phyloP scores from a whole-genome alignment of 192 early-diverging fungal species.

The Spizellomyces punctatus region DNA sequence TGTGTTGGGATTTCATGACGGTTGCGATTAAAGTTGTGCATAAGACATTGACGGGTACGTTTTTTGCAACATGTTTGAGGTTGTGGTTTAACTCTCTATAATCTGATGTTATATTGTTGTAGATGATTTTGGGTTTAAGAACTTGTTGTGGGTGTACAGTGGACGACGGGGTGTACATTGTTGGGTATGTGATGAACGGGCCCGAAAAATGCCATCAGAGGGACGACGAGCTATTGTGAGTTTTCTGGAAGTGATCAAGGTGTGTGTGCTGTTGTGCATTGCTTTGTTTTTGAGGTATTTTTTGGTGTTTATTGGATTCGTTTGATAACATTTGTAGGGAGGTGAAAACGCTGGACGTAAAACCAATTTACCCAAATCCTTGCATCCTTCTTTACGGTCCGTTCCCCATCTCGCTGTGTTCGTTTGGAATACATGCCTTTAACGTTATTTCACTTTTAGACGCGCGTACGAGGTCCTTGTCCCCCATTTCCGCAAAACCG shows the following conservation, averaged over 20 bases:
- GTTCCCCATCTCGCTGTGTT: background rate
- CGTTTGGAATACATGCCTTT: background rate
- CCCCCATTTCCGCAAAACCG: constrained; percentile 71
- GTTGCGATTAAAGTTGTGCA: constrained; percentile 88
- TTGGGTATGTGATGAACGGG: constrained; percentile 93
- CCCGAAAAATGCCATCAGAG: constrained; percentile 74
- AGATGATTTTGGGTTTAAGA: constrained; percentile 96
- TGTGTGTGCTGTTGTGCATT: background rate
- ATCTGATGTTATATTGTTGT: background rate
- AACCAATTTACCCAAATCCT: background rate
- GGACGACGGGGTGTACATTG: constrained; percentile 98
- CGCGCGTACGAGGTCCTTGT: constrained; percentile 56
- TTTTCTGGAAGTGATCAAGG: constrained; percentile 75
- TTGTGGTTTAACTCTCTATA: background rate
- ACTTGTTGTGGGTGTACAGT: constrained; percentile 93
- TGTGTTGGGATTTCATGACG: constrained; percentile 95
- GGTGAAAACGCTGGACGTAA: background rate
- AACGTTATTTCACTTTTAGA: background rate
- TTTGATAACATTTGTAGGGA: background rate
- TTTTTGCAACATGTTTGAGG: background rate
- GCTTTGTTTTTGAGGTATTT: background rate
- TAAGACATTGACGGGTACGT: constrained; percentile 62
- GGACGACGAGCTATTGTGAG: constrained; percentile 80
- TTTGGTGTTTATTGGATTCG: background rate
- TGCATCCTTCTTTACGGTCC: constrained; percentile 7